These are phyloP conservation scores for Phytopythium ostracodes DNA, from an alignment of 352 stramenopile genomes.

Conservation along the genomic window DNA sequence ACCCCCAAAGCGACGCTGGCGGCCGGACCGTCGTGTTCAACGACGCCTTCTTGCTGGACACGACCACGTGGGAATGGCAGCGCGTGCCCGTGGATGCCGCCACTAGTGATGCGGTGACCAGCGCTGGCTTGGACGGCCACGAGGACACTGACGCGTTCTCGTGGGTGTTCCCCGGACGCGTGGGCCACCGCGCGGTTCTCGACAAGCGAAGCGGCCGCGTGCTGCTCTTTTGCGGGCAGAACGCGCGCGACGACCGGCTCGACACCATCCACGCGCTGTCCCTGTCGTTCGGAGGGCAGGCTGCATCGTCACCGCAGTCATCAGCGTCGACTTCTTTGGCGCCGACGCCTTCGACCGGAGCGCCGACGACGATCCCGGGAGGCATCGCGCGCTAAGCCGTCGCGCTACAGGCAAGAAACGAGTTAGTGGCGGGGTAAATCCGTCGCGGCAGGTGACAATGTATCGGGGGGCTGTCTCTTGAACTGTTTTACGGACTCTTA, in stretches of 20 bases:
- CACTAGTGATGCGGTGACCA: background rate
- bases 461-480: background rate
- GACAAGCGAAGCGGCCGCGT: constrained; percentile 58
- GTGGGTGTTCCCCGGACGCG: constrained; percentile 39
- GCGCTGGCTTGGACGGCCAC: background rate
- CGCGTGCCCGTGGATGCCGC: constrained; percentile 37
- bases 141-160: constrained; percentile 1
- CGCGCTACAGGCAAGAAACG: background rate
- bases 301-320: background rate
- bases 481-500: background rate
- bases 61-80: constrained; percentile 88
- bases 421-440: background rate
- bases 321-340: background rate
- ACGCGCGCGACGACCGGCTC: constrained; percentile 75
- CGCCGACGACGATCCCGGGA: background rate
- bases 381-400: background rate
- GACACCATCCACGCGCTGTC: constrained; percentile 71
- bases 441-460: background rate
- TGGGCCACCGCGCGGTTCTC: constrained; percentile 83
- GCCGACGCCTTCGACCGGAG: background rate
- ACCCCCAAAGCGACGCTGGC: constrained; percentile 70
- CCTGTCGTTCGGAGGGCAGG: constrained; percentile 13
- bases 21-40: constrained; percentile 72
- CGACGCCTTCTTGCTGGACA: constrained; percentile 90
- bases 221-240: constrained; percentile 86